Base-by-base conservation (phyloP, 805 yeast genomes). In the Kazachstania bromeliacearum region DNA sequence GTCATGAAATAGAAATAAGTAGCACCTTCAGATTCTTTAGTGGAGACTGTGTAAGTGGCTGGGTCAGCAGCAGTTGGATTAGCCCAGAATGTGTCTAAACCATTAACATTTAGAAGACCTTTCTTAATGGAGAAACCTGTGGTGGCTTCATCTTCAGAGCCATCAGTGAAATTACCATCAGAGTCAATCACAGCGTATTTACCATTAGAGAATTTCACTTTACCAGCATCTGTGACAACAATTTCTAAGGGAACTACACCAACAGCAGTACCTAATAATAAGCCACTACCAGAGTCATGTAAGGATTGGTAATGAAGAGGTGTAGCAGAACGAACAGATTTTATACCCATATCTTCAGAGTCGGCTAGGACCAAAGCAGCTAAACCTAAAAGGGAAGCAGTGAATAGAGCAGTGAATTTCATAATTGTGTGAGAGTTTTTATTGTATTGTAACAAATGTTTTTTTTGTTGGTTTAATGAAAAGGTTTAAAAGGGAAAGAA, bases 51-150 rank as follows among this genome's bases (percentile, higher is more conserved):
- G 45, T 60, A 58, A 7, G 36, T 20, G n/a, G n/a, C n/a, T 12
- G 14, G 7, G 7, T 32, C n/a, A 54, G 58, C 30, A 12, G 39
- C 34, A 30, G 57, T 44, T 22, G 66, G 62, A 39, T 64, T 59
- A 28, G 69, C 67, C 24, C 53, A 47, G 58, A 65, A 69, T 33
- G 45, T 56, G 23, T 48, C 38, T 19, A 54, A 44, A 31, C 61
- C 64, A 28, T 58, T 40, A 47, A 55, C 63, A 4, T 46, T 45
- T 51, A 71, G 60, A 47, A 58, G 44, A 28, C 66, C 69, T 28
- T 57, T 50, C 5, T 47, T 21, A 45, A 71, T 57, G 18, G 67
- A 45, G 48, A 66, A 71, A 4, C 68, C 65, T 15, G 59, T 39
- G 19, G 59, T 33, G 31, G 50, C 56, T 28, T 53, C 50, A 14